Evolutionary conservation across 2,329 filamentous ascomycete genomes (phyloP).

Genomic region (Rhynchosporium secalis): DNA sequence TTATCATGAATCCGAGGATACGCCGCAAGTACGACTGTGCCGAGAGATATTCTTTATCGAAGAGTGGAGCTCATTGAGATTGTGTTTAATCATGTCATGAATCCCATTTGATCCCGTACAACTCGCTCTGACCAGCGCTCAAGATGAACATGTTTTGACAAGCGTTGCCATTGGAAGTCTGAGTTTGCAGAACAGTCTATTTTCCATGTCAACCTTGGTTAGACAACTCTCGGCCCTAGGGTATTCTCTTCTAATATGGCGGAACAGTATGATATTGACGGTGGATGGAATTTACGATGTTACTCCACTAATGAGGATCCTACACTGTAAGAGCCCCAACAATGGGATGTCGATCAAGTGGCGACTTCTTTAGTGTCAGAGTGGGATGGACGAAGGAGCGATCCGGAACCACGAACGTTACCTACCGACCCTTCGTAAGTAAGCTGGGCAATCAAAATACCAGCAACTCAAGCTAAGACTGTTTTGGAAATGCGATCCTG

Average conservation of each 20-base stretch:
- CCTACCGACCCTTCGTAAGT: no score
- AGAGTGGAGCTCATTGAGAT: conserved; percentile 6
- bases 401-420: neutral
- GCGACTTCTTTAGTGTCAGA: neutral
- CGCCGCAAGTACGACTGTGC: neutral
- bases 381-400: neutral
- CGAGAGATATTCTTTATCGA: conserved; percentile 4
- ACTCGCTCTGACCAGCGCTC: neutral
- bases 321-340: neutral
- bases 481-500: neutral
- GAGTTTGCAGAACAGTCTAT: no score
- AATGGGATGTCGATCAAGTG: neutral
- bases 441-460: no score
- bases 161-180: neutral
- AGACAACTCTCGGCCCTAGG: no score
- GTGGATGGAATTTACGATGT: neutral
- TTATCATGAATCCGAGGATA: conserved; percentile 9
- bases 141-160: neutral
- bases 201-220: no score
- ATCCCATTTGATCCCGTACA: neutral
- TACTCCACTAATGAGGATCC: neutral
- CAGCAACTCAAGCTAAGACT: neutral
- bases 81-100: neutral
- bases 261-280: neutral
- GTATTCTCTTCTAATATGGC: no score